Evolutionary conservation across 2,329 filamentous ascomycete genomes (phyloP), one percentile per base, ranked within the genome.

Genomic region (Ambrosiella cleistominuta): DNA sequence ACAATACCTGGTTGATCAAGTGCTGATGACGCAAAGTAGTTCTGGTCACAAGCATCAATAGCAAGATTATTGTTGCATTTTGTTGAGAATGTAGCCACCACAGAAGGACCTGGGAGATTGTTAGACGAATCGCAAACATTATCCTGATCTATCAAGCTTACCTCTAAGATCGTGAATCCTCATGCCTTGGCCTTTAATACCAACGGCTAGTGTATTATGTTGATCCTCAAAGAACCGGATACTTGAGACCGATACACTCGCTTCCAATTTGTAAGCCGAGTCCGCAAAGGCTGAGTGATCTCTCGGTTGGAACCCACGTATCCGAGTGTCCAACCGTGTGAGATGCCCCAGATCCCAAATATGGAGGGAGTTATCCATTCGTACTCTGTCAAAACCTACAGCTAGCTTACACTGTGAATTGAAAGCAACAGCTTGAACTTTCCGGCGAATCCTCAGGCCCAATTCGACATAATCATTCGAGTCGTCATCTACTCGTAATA

Each of bases 21-120:
- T 2, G 84, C 83, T 12, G 86, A 88, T 1, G 87, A 90, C 1
- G 87, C 82, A 70, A 93, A 91, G 68, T 89, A 91, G 64, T 93
- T 89, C 63, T 84, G 81, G 64, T 94, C 85, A 19, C 81, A 74
- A 61, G 86, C 86, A 70, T 93, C 86, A 61, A 93, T 86, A 13
- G 86, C 79, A 57, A 93, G 68, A 62, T 85, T 85, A 64, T 85
- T 85, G 67, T 82, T 83, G 64, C 80, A 82, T 63, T 78, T 80
- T 3, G 81, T 85, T 61, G 77, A 77, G 62, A 82, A 83, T n/a
- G 73, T 80, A 53, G 78, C 71, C 6, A 76, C 75, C 17, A 74
- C 71, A 12, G 72, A 72, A 39, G 76, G 71, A 40, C 77, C 75
- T 72, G 72, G 70, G 15, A 74, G 58, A 12, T 37, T 17, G 9